phyloP scores from a whole-genome alignment of 352 stramenopile genomes.

The Pythium rishiriense region DNA sequence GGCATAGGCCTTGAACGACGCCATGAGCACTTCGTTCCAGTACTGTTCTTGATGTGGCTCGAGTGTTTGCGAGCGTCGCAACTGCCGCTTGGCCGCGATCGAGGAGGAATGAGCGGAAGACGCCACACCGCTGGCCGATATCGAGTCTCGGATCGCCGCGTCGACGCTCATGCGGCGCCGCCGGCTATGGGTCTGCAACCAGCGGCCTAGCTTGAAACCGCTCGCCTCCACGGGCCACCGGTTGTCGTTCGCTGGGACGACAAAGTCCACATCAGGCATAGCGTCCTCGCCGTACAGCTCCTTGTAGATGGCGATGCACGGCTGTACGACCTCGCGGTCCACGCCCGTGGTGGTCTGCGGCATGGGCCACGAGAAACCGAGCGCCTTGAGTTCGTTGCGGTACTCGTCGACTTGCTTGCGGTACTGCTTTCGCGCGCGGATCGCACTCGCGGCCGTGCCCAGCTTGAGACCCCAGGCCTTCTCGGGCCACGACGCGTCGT shows the following conservation, averaged over 20 bases:
- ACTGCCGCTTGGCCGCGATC: not conserved
- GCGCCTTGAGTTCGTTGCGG: slow-evolving; percentile 72
- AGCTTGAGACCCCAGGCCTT: slow-evolving; percentile 86
- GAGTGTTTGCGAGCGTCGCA: slow-evolving; percentile 21
- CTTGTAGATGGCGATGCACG: slow-evolving; percentile 77
- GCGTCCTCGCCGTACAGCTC: slow-evolving; percentile 69
- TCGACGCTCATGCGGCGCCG: slow-evolving; percentile 24
- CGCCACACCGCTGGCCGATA: no score
- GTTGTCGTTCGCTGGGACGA: slow-evolving; percentile 69
- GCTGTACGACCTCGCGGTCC: slow-evolving; percentile 56
- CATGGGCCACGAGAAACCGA: slow-evolving; percentile 93
- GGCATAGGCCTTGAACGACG: slow-evolving; percentile 59
- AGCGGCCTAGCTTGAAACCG: slow-evolving; percentile 86
- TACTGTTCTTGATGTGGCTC: slow-evolving; percentile 61
- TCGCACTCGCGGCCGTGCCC: slow-evolving; percentile 88
- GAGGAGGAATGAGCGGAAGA: not conserved
- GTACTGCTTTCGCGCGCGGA: slow-evolving; percentile 87
- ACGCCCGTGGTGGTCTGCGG: slow-evolving; percentile 48
- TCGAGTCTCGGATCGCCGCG: slow-evolving; percentile 13
- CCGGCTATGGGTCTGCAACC: slow-evolving; percentile 70
- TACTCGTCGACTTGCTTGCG: slow-evolving; percentile 81
- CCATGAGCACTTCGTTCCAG: slow-evolving; percentile 73
- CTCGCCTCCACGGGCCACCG: slow-evolving; percentile 86
- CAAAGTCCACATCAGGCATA: slow-evolving; percentile 54
- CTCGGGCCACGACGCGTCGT: slow-evolving; percentile 75